These are phyloP conservation scores for Boletus eberwhitei DNA, from an alignment of 768 basidiomycete genomes.

Conservation along the genomic window DNA sequence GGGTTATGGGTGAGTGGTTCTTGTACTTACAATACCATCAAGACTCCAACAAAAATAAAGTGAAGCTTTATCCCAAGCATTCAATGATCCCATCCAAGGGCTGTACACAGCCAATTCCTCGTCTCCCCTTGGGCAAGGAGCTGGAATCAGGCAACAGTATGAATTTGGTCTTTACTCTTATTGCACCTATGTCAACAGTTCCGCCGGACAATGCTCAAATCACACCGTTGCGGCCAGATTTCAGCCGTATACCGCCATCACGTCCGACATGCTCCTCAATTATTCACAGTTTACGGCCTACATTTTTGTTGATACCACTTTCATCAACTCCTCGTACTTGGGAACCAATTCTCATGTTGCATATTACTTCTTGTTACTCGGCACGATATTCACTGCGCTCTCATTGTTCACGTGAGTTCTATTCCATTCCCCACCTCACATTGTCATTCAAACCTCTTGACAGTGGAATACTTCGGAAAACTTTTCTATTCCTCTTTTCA, in stretches of 20 bases:
- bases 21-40: not conserved
- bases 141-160: slow-evolving; percentile 69
- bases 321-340: slow-evolving; percentile 58
- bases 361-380: slow-evolving; percentile 73
- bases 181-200: slow-evolving; percentile 65
- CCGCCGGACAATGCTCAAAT: slow-evolving; percentile 63
- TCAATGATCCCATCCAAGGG: slow-evolving; percentile 55
- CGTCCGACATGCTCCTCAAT: slow-evolving; percentile 64
- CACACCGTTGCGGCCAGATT: slow-evolving; percentile 56
- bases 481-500: slow-evolving; percentile 64
- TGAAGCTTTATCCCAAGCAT: slow-evolving; percentile 45
- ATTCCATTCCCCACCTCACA: not conserved
- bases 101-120: slow-evolving; percentile 68
- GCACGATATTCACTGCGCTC: slow-evolving; percentile 62
- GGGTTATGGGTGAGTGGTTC: slow-evolving; percentile 56
- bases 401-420: slow-evolving; percentile 62
- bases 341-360: slow-evolving; percentile 64
- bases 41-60: slow-evolving; percentile 31
- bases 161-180: slow-evolving; percentile 79
- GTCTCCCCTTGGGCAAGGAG: slow-evolving; percentile 50
- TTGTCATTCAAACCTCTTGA: slow-evolving; percentile 2
- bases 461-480: slow-evolving; percentile 67
- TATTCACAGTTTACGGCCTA: slow-evolving; percentile 54
- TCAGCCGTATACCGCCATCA: slow-evolving; percentile 60
- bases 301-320: slow-evolving; percentile 52